Conservation (phyloP, 495 filamentous ascomycete genomes). For the Cercophora samala region DNA sequence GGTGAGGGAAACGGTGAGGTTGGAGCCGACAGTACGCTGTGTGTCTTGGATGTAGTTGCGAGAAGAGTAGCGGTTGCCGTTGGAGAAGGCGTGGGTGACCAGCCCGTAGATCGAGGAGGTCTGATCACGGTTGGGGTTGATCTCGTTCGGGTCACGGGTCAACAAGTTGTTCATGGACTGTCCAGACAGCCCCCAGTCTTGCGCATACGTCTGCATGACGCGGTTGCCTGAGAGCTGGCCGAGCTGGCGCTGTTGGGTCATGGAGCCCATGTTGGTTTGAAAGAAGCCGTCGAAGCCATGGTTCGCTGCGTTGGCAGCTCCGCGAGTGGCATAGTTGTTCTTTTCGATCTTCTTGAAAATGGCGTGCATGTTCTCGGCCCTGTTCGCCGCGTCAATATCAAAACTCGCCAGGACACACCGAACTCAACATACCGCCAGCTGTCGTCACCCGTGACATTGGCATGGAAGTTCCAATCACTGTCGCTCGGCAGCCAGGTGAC, state of each 20-base stretch:
- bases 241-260: conserved; percentile 23
- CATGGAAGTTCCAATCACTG: conserved; percentile 37
- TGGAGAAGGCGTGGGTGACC: conserved; percentile 33
- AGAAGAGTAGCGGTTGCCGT: conserved; percentile 37
- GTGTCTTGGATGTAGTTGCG: conserved; percentile 37
- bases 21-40: conserved; percentile 22
- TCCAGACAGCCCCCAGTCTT: conserved; percentile 26
- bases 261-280: conserved; percentile 36
- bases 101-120: conserved; percentile 35
- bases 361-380: conserved; percentile 36
- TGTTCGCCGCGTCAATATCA: conserved; percentile 4
- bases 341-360: conserved; percentile 37
- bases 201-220: conserved; percentile 32
- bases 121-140: conserved; percentile 32
- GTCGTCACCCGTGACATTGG: conserved; percentile 35
- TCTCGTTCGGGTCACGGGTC: conserved; percentile 36
- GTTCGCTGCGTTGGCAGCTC: conserved; percentile 24
- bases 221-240: conserved; percentile 29
- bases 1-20: conserved; percentile 36
- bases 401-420: not conserved
- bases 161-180: conserved; percentile 29
- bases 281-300: conserved; percentile 39
- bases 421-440: conserved; percentile 30
- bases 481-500: conserved; percentile 34
- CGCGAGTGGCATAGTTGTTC: conserved; percentile 29